Percentiles rank a stretch among this genome's conserved stretches.
These are phyloP conservation scores for Aspergillus transmontanensis DNA, from an alignment of 2,329 filamentous ascomycete species.

Conservation along the genomic window DNA sequence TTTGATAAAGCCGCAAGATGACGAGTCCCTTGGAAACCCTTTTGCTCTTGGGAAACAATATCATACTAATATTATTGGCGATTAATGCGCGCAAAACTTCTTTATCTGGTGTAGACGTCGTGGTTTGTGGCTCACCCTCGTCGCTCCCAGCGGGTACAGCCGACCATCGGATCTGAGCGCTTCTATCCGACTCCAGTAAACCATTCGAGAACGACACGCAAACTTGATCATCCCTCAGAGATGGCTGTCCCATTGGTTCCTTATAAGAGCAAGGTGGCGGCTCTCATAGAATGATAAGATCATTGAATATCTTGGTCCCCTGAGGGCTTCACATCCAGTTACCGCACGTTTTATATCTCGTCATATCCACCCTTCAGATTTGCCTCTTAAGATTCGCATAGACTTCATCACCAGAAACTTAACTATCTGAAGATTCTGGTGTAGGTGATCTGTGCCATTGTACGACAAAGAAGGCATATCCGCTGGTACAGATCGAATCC, in stretches of 20 bases:
- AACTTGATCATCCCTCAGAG: constrained; percentile 5
- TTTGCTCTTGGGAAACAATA: not conserved
- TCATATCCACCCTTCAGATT: not conserved
- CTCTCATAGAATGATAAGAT: constrained; percentile 5
- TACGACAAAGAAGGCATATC: not conserved
- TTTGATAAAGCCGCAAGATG: constrained; percentile 3
- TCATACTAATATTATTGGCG: not conserved
- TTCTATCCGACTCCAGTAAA: constrained; percentile 9
- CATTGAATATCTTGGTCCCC: not conserved
- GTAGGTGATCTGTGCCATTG: not conserved
- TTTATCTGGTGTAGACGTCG: constrained; percentile 2
- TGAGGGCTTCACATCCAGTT: not conserved
- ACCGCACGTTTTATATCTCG: not conserved
- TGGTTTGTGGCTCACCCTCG: not conserved
- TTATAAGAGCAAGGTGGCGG: not conserved
- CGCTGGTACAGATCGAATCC: not conserved
- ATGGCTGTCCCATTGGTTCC: not conserved
- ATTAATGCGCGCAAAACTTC: not conserved
- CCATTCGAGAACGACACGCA: not conserved
- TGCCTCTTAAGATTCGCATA: not conserved
- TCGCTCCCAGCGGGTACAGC: constrained; percentile 10
- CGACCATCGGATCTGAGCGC: constrained; percentile 19
- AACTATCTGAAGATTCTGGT: not conserved
- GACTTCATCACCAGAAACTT: not conserved
- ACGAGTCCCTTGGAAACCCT: constrained; percentile 8